Base-by-base conservation (phyloP, 441 rosid species). In the Erysimum cheiri region DNA sequence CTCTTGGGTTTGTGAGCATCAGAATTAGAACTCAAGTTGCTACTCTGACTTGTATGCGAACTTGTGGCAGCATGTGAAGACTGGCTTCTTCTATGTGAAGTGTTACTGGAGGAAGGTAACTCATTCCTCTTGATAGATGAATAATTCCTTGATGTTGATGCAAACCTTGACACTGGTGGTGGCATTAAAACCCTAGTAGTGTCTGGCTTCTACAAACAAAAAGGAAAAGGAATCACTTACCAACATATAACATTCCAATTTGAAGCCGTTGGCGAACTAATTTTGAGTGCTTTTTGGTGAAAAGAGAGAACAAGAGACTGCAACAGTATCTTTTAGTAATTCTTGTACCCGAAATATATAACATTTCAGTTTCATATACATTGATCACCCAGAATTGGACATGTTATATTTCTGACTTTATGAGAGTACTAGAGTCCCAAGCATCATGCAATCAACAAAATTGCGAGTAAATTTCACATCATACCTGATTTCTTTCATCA, bases 1-100 rank as follows among this genome's bases (percentile, higher is more conserved):
- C 98, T 85, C 62, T 86, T 83, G 24, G 98, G 98, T 82, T 89
- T 94, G 67, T 78, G 87, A 57, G 98, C 94, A 82, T 94, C 99
- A 41, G 99, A 92, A 69, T 88, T 90, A 35, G 94, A 94, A 77
- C 99, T 94, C 71, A 94, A 75, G 77, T 88, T 92, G 78, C 98
- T 93, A 71, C 96, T 84, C 24, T 85, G 87, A 64, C 97, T 92
- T 32, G 86, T 85, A 78, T 82, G 81, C 29, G 82, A 76, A 71
- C 79, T 80, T 67, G 94, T 83, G 53, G 52, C 29, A 22, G 90
- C 83, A 64, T 79, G 78, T 47, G 86, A 88, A 59, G 86, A 71
- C 41, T 77, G 82, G 26, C 79, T 86, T 79, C 84, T 85, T 81
- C 85, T 84, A 70, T 84, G 85, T 52, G 95, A 85, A 26, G 85